Percentiles rank a stretch among this genome's conserved stretches.
Evolutionary conservation across 345 rosid species (phyloP).

Genomic region (Eucalyptus regnans): DNA sequence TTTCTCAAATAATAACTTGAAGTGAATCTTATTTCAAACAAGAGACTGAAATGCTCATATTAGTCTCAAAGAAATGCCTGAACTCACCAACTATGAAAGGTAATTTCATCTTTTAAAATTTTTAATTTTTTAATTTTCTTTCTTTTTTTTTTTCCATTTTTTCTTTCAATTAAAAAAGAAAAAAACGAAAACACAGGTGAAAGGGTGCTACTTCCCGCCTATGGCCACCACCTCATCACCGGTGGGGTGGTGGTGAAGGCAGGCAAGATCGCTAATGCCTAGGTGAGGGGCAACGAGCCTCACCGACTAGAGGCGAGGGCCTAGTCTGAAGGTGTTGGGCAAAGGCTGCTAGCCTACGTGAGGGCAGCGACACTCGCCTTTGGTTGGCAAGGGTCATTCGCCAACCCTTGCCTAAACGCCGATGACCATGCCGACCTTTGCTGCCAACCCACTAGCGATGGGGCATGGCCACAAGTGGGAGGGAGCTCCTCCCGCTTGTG

Average conservation of each 20-base stretch:
- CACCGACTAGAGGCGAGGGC: accelerated
- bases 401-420: accelerated
- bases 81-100: no score
- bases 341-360: no score
- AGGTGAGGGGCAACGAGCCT: accelerated
- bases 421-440: accelerated
- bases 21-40: no score
- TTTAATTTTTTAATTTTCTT: no score
- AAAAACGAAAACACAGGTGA: accelerated
- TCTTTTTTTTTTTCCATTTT: no score
- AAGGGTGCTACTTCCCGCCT: accelerated
- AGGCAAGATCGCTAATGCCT: accelerated
- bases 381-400: accelerated
- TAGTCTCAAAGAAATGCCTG: accelerated
- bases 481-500: accelerated
- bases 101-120: no score
- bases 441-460: accelerated
- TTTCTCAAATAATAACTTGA: no score
- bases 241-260: accelerated
- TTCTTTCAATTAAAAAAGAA: no score
- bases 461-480: no score
- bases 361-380: accelerated
- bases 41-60: accelerated
- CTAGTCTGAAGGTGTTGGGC: accelerated
- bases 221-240: accelerated